Conservation (phyloP, 1,139 yeast species). For the Diutina sp. region DNA sequence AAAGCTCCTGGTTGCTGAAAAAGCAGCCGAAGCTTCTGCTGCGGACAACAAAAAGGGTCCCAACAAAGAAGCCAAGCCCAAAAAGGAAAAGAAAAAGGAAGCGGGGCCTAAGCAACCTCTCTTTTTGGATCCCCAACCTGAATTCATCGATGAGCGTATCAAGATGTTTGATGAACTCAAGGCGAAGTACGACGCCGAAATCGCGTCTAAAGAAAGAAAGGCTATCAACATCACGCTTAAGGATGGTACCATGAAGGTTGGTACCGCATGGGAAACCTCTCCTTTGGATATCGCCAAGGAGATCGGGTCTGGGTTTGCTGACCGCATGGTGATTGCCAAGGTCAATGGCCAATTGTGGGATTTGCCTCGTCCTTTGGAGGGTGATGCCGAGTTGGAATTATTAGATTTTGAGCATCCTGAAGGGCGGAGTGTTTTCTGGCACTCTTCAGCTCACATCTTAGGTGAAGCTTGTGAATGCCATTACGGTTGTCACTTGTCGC, state of each 20-base stretch:
- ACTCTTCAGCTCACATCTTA: constrained; percentile 93
- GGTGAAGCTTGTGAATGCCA: constrained; percentile 99
- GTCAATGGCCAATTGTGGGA: constrained; percentile 89
- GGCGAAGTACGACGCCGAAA: constrained; percentile 61
- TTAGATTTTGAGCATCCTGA: constrained; percentile 60
- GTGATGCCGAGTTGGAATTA: constrained; percentile 57
- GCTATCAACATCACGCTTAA: constrained; percentile 72
- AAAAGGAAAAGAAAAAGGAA: constrained; percentile 13
- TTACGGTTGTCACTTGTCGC: constrained; percentile 76
- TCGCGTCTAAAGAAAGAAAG: constrained; percentile 43
- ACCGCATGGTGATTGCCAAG: constrained; percentile 82
- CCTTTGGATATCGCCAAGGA: constrained; percentile 78
- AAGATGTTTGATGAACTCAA: constrained; percentile 70
- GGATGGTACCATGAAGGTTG: constrained; percentile 74
- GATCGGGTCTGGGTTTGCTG: constrained; percentile 73
- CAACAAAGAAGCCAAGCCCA: constrained; percentile 4
- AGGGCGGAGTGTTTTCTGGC: constrained; percentile 97
- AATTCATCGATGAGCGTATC: constrained; percentile 68
- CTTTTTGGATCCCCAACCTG: constrained; percentile 66
- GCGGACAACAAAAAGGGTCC: constrained; percentile 4
- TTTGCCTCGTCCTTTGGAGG: constrained; percentile 85
- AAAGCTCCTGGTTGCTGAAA: constrained; percentile 31
- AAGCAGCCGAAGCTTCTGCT: constrained; percentile 4
- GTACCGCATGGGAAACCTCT: constrained; percentile 77
- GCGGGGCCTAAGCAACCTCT: constrained; percentile 17